Base-by-base conservation (phyloP, 305 asterid species). In the Fraxinus floribunda region DNA sequence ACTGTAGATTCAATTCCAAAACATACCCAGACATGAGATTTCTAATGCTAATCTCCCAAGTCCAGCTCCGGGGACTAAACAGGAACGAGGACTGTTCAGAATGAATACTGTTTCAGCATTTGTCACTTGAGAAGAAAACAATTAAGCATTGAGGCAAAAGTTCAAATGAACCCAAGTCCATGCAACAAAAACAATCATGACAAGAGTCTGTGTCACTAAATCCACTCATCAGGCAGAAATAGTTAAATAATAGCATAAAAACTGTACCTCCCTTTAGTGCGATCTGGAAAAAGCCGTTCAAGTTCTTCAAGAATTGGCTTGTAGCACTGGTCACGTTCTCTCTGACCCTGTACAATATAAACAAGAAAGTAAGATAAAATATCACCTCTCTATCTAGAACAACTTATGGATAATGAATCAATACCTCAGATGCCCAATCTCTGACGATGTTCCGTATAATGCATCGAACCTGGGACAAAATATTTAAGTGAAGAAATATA, bases 31-130 rank as follows among this genome's bases (percentile, higher is more conserved):
- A 83, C 93, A 86, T 82, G 99, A 95, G 80, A 95, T 95, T 88
- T 95, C 99, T 81, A 95, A 89, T 77, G 99, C 99, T 83, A 95
- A 90, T 84, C 99, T 93, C 83, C 98, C 99, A 83, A 95, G 98
- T 90, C 99, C 99, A 84, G 99, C 99, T 81, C 99, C 99, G 79
- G 99, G 99, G 78, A 95, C 97, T 89, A 95, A 89, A 83, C 98
- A 95, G 46, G 97, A 84, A 68, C 98, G 97, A 83, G 99, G 96
- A 84, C 97, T 94, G 86, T 78, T 62, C 85, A 80, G 87, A 81
- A 81, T 81, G 75, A 57, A 57, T 3, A 75, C 60, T 32, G 85
- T 72, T 81, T 84, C 81, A 89, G 88, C 77, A 88, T 79, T 86
- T 79, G 79, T 29, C 66, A 79, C 24, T 52, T 78, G 74, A 87